Evolutionary conservation across 2,329 filamentous ascomycete genomes (phyloP), one percentile per base, ranked within the genome.

Genomic region (Penicillium sp.): DNA sequence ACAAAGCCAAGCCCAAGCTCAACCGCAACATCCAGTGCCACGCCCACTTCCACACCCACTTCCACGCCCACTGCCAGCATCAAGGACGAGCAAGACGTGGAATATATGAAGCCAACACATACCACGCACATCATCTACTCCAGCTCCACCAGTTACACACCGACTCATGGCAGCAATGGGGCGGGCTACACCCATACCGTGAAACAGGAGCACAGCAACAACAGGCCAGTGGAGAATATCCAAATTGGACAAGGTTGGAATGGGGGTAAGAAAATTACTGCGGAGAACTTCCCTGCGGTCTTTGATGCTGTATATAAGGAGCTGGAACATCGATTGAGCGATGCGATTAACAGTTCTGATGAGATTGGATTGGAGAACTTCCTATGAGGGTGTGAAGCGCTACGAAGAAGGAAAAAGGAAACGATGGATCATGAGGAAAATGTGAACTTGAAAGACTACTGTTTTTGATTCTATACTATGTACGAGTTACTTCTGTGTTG

Each of bases 331-430:
- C 52, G 53, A 21, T 48, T 66, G 28, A 55, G 49, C 0, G 45
- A 63, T 32, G 34, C 51, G 15, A 13, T 63, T 19, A 52, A 65
- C 49, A 62, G 60, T 31, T 61, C 59, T n/a, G 65, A 67, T 51
- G 64, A 67, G 49, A 13, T 63, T 43, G 56, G 56, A 3, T 39
- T 65, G 37, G 33, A 43, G 22, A 15, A 21, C 13, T 34, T 43
- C 12, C 24, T 42, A 8, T 12, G 19, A 17, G 12, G 29, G 12
- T 31, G 29, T 29, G 24, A 24, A 12, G 13, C 26, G 6, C 28
- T 13, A 2, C 13, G 15, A 26, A 19, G 12, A 44, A 21, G 9
- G 15, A 6, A 12, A 26, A 19, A 38, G 21, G n/a, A 37, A 31
- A 37, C 26, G 29, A 32, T 22, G 34, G 15, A 33, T 45, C 9